Evolutionary conservation across 805 yeast species (phyloP).

Genomic region (Millerozyma miso): DNA sequence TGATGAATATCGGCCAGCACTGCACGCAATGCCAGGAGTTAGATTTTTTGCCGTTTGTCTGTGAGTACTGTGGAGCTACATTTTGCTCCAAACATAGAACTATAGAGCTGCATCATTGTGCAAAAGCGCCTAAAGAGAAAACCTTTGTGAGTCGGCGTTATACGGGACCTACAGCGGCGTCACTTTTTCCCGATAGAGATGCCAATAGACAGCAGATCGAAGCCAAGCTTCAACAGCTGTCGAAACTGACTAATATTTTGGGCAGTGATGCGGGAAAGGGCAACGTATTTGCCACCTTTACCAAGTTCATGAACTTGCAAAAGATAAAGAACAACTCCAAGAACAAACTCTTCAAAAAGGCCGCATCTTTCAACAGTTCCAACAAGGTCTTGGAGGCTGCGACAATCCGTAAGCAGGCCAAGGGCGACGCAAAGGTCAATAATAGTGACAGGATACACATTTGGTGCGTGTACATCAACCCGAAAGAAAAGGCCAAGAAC

Average conservation of each 20-base stretch:
- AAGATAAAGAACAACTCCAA: conserved; percentile 8
- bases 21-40: conserved; percentile 49
- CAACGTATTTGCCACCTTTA: conserved; percentile 22
- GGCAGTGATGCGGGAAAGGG: conserved; percentile 26
- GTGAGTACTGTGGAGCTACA: conserved; percentile 43
- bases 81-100: conserved; percentile 51
- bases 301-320: conserved; percentile 24
- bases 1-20: conserved; percentile 56
- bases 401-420: conserved; percentile 42
- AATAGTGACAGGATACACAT: conserved; percentile 45
- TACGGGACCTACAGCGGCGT: conserved; percentile 37
- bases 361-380: conserved; percentile 1
- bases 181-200: conserved; percentile 51
- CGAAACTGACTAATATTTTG: conserved; percentile 21
- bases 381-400: conserved; percentile 25
- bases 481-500: conserved; percentile 15
- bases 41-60: conserved; percentile 57
- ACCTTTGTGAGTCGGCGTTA: conserved; percentile 3
- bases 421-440: conserved; percentile 47
- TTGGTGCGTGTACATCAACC: conserved; percentile 41
- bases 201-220: conserved; percentile 36
- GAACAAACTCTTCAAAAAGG: conserved; percentile 2
- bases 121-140: conserved; percentile 10
- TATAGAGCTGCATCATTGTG: conserved; percentile 30
- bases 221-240: conserved; percentile 10